Conservation (phyloP, 768 basidiomycete species). For the Pleurotus citrinopileatus region DNA sequence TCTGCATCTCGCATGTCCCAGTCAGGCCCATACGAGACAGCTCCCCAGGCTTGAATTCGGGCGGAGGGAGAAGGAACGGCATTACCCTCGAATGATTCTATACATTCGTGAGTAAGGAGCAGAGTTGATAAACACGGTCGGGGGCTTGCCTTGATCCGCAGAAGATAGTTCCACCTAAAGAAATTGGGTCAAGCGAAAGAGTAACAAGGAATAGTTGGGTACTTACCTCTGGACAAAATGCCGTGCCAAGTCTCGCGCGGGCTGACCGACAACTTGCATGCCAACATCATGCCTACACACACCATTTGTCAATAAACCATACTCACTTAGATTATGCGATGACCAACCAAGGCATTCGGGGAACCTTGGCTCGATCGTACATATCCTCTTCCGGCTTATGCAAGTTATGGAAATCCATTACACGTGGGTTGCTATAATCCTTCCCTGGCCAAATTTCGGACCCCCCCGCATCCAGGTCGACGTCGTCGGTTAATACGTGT, state of each 20-base stretch:
- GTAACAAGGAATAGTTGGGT: not conserved
- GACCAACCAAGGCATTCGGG: constrained; percentile 92
- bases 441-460: constrained; percentile 95
- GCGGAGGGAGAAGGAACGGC: constrained; percentile 92
- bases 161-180: constrained; percentile 91
- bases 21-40: constrained; percentile 78
- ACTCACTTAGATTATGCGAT: not conserved
- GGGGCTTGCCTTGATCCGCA: constrained; percentile 80
- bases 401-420: constrained; percentile 81
- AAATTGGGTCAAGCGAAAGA: constrained; percentile 8
- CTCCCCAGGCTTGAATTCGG: constrained; percentile 85
- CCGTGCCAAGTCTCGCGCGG: constrained; percentile 88
- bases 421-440: constrained; percentile 90
- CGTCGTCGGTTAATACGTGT: constrained; percentile 86
- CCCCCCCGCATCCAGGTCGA: constrained; percentile 53
- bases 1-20: constrained; percentile 96
- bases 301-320: not conserved
- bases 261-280: constrained; percentile 94
- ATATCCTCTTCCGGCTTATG: constrained; percentile 92
- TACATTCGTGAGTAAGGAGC: not conserved
- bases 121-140: constrained; percentile 4
- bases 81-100: constrained; percentile 90
- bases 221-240: constrained; percentile 90
- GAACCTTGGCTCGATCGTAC: constrained; percentile 87
- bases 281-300: constrained; percentile 95